Base-by-base conservation (phyloP, 1,284 basidiomycete genomes). In the Malassezia sp. region DNA sequence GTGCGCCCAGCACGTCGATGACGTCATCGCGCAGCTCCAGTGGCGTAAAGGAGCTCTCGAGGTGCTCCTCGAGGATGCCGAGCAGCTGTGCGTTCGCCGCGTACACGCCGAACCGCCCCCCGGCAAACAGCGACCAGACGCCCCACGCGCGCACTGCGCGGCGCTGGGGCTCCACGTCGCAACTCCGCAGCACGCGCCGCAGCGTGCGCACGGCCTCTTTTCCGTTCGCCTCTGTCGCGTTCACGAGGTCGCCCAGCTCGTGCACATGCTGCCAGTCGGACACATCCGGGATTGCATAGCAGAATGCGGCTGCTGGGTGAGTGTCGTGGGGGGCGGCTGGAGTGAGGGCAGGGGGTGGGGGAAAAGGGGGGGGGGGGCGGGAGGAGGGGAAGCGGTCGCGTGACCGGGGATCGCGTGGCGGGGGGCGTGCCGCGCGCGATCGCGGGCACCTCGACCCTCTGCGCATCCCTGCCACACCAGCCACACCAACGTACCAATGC, bases 101-200 rank as follows among this genome's bases (percentile, higher is more conserved):
- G 14, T 44, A 30, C 11, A 36, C 24, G 22, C 34, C 20, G 17
- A 43, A 49, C 15, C 23, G 14, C 7, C 41, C 29, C 5, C 40
- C 36, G 2, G 26, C 20, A 12, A 26, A 38, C 29, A 49, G 29
- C 18, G 47, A 31, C 47, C 47, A 49, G 10, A 49, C n/a, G 15
- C 36, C 35, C 47, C 47, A 49, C 10, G 35, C 34, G 10, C 42
- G 47, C 8, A 49, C 31, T 4, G 47, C 47, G n/a, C 47, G 40
- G 20, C 41, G 37, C 29, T 49, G 47, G 5, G 21, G 23, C 9
- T 31, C 5, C 9, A 33, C 4, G 8, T 28, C 11, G 22, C 18
- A 11, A n/a, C 17, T 15, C 8, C 26, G 34, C 6, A 49, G 24
- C 27, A 29, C 34, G 18, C 24, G 29, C 11, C 32, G 41, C 9